These are phyloP conservation scores for Dujonia santamariae DNA, from an alignment of 1,139 yeast species.

Conservation along the genomic window DNA sequence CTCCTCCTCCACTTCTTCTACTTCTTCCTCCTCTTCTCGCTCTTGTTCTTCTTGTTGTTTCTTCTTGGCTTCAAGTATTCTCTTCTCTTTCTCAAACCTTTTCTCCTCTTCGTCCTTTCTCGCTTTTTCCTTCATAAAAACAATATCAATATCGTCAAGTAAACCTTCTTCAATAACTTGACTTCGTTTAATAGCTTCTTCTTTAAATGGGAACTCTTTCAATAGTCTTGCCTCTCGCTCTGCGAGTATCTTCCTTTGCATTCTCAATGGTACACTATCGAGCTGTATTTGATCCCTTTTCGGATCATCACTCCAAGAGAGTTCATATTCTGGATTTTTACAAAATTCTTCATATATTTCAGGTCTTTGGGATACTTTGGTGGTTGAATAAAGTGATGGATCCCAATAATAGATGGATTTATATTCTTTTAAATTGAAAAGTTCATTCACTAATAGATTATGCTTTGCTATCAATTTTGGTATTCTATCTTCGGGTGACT, in stretches of 20 bases:
- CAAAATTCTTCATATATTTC: constrained; percentile 34
- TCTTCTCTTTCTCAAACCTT: constrained; percentile 1
- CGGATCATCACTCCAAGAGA: constrained; percentile 33
- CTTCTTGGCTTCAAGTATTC: constrained; percentile 10
- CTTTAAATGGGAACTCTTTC: constrained; percentile 36
- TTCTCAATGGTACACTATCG: constrained; percentile 35
- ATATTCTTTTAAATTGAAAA: constrained; percentile 58
- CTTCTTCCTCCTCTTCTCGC: constrained; percentile 7
- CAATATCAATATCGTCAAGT: constrained; percentile 12
- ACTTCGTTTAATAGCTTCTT: constrained; percentile 25
- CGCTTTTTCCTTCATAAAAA: neutral
- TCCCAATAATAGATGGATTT: constrained; percentile 60
- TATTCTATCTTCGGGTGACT: constrained; percentile 21
- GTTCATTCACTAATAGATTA: constrained; percentile 44
- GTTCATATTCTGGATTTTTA: constrained; percentile 20
- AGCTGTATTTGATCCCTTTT: constrained; percentile 23
- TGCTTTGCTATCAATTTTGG: constrained; percentile 28
- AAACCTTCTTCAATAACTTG: constrained; percentile 21
- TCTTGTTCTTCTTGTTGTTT: constrained; percentile 11
- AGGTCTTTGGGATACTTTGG: constrained; percentile 26
- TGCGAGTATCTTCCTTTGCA: constrained; percentile 44
- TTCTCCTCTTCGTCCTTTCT: neutral
- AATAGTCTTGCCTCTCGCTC: constrained; percentile 33
- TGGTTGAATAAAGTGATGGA: constrained; percentile 35
- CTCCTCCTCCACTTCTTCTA: constrained; percentile 13